Percentiles rank a stretch among this genome's conserved stretches.
Conservation (phyloP, 495 filamentous ascomycete genomes). For the Xylaria nigripes region DNA sequence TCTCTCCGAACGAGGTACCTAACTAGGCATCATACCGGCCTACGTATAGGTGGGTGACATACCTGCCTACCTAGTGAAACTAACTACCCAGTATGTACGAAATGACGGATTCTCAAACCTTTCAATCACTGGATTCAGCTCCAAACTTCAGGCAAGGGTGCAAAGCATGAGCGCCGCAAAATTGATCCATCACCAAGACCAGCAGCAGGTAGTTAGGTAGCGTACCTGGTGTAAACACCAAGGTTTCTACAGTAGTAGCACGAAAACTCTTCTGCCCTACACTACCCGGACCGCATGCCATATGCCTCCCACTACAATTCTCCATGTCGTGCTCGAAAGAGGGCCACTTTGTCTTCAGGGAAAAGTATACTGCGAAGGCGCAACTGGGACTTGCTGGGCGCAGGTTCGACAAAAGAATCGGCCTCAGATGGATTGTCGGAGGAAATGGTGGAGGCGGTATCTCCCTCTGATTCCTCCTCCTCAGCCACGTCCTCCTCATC, state of each 20-base stretch:
- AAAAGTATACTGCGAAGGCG: slow-evolving; percentile 77
- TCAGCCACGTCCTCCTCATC: neutral
- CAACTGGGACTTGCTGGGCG: slow-evolving; percentile 45
- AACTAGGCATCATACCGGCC: too few relatives aligned
- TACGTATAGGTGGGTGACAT: too few relatives aligned
- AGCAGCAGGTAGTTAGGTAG: neutral
- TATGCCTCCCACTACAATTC: slow-evolving; percentile 49
- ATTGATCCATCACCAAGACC: neutral
- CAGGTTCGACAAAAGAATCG: slow-evolving; percentile 39
- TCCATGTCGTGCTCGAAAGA: slow-evolving; percentile 74
- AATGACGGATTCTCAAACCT: neutral
- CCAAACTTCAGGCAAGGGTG: neutral
- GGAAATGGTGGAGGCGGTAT: slow-evolving; percentile 10
- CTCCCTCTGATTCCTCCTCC: neutral
- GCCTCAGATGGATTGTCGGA: slow-evolving; percentile 53
- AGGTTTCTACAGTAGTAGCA: too few relatives aligned
- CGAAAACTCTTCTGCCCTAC: neutral
- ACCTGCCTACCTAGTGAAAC: too few relatives aligned
- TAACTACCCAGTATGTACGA: too few relatives aligned
- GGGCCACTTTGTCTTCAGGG: slow-evolving; percentile 79
- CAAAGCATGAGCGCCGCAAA: neutral
- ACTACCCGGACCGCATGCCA: neutral
- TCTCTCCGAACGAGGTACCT: too few relatives aligned
- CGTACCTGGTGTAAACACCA: neutral
- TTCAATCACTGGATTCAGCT: neutral